Percentiles rank a stretch among this genome's conserved stretches.
Conservation (phyloP, 495 filamentous ascomycete genomes). For the Daldinia concentrica region DNA sequence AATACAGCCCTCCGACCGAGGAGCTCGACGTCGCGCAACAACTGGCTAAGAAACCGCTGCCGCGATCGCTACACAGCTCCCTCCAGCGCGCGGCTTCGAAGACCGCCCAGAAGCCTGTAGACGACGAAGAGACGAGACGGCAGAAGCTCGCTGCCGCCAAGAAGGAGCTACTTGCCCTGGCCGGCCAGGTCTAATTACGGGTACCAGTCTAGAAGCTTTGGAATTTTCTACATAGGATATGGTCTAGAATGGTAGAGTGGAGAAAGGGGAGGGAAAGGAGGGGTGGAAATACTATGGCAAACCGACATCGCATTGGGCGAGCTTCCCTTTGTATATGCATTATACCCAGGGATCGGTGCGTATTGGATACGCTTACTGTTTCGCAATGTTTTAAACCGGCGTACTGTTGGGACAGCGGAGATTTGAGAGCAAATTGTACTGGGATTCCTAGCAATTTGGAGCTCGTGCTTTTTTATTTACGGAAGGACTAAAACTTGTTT, state of each 20-base stretch:
- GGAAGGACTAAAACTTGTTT: slow-evolving; percentile 5
- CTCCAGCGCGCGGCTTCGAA: slow-evolving; percentile 48
- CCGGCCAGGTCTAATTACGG: slow-evolving; percentile 29
- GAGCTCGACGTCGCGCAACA: slow-evolving; percentile 53
- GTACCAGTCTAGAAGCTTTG: neutral
- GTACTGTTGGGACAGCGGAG: slow-evolving; percentile 30
- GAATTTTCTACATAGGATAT: neutral
- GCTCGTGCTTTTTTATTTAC: slow-evolving; percentile 16
- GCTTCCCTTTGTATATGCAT: slow-evolving; percentile 32
- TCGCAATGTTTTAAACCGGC: slow-evolving; percentile 40
- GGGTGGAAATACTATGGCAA: neutral
- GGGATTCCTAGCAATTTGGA: slow-evolving; percentile 15
- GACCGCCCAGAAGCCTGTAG: slow-evolving; percentile 8
- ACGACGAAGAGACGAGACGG: slow-evolving; percentile 44
- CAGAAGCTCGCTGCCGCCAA: slow-evolving; percentile 52
- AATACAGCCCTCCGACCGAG: slow-evolving; percentile 46
- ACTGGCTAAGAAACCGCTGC: slow-evolving; percentile 50
- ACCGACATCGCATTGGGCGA: neutral
- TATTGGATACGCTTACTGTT: slow-evolving; percentile 41
- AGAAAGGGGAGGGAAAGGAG: neutral
- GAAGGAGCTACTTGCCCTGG: slow-evolving; percentile 47
- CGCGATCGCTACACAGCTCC: slow-evolving; percentile 51
- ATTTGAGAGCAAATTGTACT: slow-evolving; percentile 11
- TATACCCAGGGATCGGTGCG: slow-evolving; percentile 41
- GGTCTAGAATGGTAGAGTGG: neutral